Evolutionary conservation across 495 filamentous ascomycete genomes (phyloP), one percentile per base, ranked within the genome.

Genomic region (Clavariopsis aquatica): DNA sequence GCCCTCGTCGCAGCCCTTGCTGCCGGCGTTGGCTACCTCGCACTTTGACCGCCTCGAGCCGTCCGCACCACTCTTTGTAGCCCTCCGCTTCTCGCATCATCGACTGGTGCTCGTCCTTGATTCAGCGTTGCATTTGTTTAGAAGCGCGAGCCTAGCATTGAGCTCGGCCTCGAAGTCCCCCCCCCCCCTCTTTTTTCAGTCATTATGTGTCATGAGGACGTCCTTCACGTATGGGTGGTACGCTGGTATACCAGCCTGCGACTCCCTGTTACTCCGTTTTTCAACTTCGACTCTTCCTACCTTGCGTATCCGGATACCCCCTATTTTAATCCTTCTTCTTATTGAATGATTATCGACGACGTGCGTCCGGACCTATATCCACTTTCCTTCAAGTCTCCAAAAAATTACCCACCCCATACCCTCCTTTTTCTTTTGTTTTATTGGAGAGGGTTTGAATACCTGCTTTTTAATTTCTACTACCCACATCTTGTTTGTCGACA

Each of bases 61-160:
- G 15, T 20, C 34, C 49, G 36, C 47, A 20, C 17, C 17, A 7
- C 46, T 65, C 61, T 43, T 49, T 65, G 56, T 52, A 59, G 2
- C 20, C n/a, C 34, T 31, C 41, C 34, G 60, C 63, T 55, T 56
- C 43, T 60, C 57, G 63, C 63, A 60, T 60, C 63, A 66, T 66
- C 56, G 63, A 66, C 63, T 60, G 56, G 51, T 60, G 63, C 63
- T 7, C 46, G 53, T 58, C 52, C 45, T 52, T 57, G 52, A 49
- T 64, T 17, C 26, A 15, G 24, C 41, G 38, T 46, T 58, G 10
- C 34, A 23, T 26, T 29, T 46, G n/a, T 60, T 49, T 43, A 47
- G 57, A 60, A 60, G 57, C 57, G 43, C 38, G 56, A 7, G 17
- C 17, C 24, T 49, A 49, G 56, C 56, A 59, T 59, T 26, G 56